Percentiles rank a stretch among this genome's conserved stretches.
These are phyloP conservation scores for Scleromitrula shiraiana DNA, from an alignment of 2,329 filamentous ascomycete genomes.

Conservation along the genomic window DNA sequence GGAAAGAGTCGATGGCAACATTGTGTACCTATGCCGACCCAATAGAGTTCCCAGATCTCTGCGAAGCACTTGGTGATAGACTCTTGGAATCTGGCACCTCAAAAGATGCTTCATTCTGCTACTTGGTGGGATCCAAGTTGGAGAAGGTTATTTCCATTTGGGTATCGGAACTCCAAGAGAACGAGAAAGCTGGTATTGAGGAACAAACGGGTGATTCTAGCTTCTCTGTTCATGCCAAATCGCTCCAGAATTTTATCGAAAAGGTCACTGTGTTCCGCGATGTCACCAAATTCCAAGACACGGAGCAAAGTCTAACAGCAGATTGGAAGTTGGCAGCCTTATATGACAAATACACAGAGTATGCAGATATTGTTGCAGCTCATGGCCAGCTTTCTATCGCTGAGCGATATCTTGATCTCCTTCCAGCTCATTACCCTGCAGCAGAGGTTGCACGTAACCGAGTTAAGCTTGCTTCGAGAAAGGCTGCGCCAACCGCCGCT, in stretches of 20 bases:
- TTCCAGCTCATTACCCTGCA: conserved; percentile 75
- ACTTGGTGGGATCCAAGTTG: conserved; percentile 87
- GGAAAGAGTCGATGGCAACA: conserved; percentile 96
- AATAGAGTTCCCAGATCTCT: conserved; percentile 86
- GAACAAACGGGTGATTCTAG: conserved; percentile 64
- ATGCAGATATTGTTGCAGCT: conserved; percentile 87
- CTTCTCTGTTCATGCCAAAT: conserved; percentile 85
- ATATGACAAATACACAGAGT: conserved; percentile 95
- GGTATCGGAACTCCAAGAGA: conserved; percentile 81
- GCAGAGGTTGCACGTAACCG: conserved; percentile 82
- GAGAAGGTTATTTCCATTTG: conserved; percentile 96
- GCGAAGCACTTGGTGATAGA: conserved; percentile 87
- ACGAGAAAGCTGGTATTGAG: conserved; percentile 66
- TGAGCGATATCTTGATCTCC: conserved; percentile 82
- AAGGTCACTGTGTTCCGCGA: conserved; percentile 96
- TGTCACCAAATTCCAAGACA: conserved; percentile 84
- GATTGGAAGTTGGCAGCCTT: conserved; percentile 85
- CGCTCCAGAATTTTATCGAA: conserved; percentile 89
- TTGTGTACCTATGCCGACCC: conserved; percentile 93
- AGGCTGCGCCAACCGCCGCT: conserved; percentile 37
- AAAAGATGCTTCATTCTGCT: conserved; percentile 95
- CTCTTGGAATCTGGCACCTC: conserved; percentile 69
- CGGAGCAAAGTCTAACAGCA: conserved; percentile 59
- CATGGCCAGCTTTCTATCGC: conserved; percentile 82
- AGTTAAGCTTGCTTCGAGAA: conserved; percentile 75